Evolutionary conservation across 345 rosid species (phyloP), one percentile per base, ranked within the genome.

Genomic region (Draba incana): DNA sequence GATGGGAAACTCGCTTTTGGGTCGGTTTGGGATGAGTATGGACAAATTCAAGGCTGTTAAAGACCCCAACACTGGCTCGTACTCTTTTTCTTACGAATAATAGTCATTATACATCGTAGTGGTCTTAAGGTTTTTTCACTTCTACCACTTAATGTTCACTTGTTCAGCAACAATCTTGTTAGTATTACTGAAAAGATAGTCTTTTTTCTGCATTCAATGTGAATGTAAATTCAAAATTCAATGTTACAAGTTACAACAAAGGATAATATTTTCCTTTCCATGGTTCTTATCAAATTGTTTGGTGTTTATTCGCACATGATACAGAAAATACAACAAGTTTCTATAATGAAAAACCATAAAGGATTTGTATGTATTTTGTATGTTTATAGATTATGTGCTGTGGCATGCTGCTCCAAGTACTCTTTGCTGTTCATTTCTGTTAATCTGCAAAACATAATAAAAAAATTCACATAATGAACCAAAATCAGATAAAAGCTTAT

Each of bases 391-490:
- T 59, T 53, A 0, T 65, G 77, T 49, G 77, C 30, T 25, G 58
- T 43, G 47, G 83, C 83, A 35, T 88, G 94, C 43, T 87, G 89
- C 76, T 90, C 92, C 27, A 90, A 83, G 83, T 84, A 93, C 81
- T 91, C 96, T 79, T 82, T 88, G 85, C 98, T 94, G 80, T 94
- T 94, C 98, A 94, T 86, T 79, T 94, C 96, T 41, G 97, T 91
- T 77, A 91, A 78, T 74, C 99, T 94, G 87, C 77, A 65, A 4
- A 11, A 65, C 6, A 11, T 23, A 37, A 28, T 3, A 46, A 71
- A 55, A 50, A 71, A 25, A 7, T 9, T 27, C 25, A 8, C 50
- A 15, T 55, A 24, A 37, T 46, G 42, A 62, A 42, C 42, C 42
- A 46, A 24, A 38, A 63, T 20, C 46, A 4, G 20, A 43, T 2